Evolutionary conservation across 108 stramenopile genomes (phyloP).

Genomic region (Chaetoceros muelleri): DNA sequence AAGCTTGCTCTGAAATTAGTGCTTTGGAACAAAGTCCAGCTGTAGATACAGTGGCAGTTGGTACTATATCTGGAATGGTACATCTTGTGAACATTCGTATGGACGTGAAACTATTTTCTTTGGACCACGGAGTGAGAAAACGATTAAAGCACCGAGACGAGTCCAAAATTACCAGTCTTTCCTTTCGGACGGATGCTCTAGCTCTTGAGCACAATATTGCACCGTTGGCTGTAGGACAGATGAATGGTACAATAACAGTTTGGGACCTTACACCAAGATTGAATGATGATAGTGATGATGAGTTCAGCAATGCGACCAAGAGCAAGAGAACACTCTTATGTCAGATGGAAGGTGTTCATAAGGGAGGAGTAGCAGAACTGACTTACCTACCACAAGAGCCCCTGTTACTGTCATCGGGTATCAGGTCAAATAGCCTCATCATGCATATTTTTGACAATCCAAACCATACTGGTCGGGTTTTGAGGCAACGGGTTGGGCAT

Average conservation of each 20-base stretch:
- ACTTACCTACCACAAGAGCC: slow-evolving; percentile 76
- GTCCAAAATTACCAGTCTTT: slow-evolving; percentile 48
- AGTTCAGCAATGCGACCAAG: background rate
- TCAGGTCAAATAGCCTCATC: slow-evolving; percentile 48
- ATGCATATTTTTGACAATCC: slow-evolving; percentile 81
- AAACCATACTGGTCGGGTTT: slow-evolving; percentile 64
- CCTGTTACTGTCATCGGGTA: slow-evolving; percentile 57
- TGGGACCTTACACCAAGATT: slow-evolving; percentile 72
- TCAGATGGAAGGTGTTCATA: slow-evolving; percentile 53
- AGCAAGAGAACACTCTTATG: slow-evolving; percentile 40
- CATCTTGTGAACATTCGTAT: slow-evolving; percentile 68
- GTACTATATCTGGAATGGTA: slow-evolving; percentile 48
- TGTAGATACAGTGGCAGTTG: slow-evolving; percentile 77
- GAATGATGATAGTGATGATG: slow-evolving; percentile 30
- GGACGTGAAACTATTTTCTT: slow-evolving; percentile 55
- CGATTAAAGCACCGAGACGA: slow-evolving; percentile 9
- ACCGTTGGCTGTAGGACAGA: slow-evolving; percentile 68
- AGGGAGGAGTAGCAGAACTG: slow-evolving; percentile 59
- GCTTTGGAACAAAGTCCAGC: slow-evolving; percentile 66
- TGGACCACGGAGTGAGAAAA: slow-evolving; percentile 22
- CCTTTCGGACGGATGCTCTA: slow-evolving; percentile 74
- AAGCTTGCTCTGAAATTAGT: slow-evolving; percentile 23
- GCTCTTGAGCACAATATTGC: slow-evolving; percentile 66
- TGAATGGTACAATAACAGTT: slow-evolving; percentile 64
- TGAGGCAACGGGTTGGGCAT: slow-evolving; percentile 68